Evolutionary conservation across 176 grass and related monocot genomes (phyloP), one percentile per base, ranked within the genome.

Genomic region (Oryza coarctata): DNA sequence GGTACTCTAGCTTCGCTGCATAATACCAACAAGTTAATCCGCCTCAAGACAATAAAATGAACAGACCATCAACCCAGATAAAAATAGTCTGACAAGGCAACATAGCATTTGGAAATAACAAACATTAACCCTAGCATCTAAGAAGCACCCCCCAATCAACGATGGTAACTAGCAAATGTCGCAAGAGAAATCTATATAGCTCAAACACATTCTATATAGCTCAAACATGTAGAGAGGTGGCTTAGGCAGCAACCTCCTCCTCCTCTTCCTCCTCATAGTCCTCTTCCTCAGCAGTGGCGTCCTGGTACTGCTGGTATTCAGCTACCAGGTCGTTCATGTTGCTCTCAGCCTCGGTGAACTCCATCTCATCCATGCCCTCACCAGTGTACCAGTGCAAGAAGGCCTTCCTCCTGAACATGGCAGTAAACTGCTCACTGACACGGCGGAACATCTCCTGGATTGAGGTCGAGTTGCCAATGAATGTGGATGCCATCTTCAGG

Each of bases 331-430:
- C 93, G 5, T 95, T 95, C 93, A 95, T 95, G 79, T 95, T 95
- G 79, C 93, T 95, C 85, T 95, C 93, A 0, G 94, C 90, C 80
- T 96, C 90, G 0, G 90, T 96, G 71, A 96, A 96, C 67, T 94
- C 95, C 92, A 98, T 98, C 88, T 98, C 92, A 0, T 98, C 95
- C 95, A 98, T 98, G 17, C 95, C 95, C 71, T 98, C 92, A 0
- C 95, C 95, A 0, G 95, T 98, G 86, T 98, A 98, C 95, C 95
- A 98, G 36, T 98, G 95, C 80, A 98, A 90, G 87, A 94, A 98
- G 29, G 95, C 95, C 90, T 98, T 98, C 77, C 95, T 90, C 92
- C 92, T 93, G 85, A 98, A 98, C 95, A 98, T 98, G 47, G 92
- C 95, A 0, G 95, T 98, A 79, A 98, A 98, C 84, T 98, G 95